A percentile compares a stretch with the other conserved stretches of the same genome.
Evolutionary conservation across 2,329 filamentous ascomycete species (phyloP).

Genomic region (Colletotrichum chlorophyti): DNA sequence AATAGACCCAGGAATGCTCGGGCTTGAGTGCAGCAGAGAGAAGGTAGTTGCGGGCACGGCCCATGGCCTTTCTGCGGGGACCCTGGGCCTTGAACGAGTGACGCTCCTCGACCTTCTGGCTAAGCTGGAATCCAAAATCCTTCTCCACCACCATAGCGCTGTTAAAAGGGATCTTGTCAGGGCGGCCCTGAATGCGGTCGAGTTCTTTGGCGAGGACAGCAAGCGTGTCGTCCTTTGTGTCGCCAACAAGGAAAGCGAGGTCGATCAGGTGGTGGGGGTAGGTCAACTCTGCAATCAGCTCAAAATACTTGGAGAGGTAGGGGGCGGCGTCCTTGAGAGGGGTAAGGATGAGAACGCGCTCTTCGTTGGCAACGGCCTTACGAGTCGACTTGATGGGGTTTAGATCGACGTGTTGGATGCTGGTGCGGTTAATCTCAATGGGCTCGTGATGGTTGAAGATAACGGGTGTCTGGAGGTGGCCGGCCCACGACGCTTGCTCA

Average conservation of each 20-base stretch:
- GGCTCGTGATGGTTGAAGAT: constrained; percentile 95
- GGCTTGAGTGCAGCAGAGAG: constrained; percentile 84
- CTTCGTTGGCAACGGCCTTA: constrained; percentile 79
- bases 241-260: constrained; percentile 90
- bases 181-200: constrained; percentile 83
- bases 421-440: constrained; percentile 80
- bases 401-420: constrained; percentile 82
- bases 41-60: constrained; percentile 89
- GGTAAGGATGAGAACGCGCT: constrained; percentile 90
- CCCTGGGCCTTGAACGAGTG: constrained; percentile 89
- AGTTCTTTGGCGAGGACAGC: constrained; percentile 86
- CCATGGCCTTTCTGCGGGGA: constrained; percentile 89
- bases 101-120: constrained; percentile 81
- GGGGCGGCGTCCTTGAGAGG: constrained; percentile 88
- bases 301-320: constrained; percentile 89
- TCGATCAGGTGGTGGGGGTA: constrained; percentile 97
- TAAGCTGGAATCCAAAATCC: constrained; percentile 80
- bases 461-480: constrained; percentile 88
- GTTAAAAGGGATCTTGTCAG: constrained; percentile 82
- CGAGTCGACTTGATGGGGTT: constrained; percentile 84
- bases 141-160: constrained; percentile 89
- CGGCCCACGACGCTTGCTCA: constrained; percentile 88
- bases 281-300: constrained; percentile 85
- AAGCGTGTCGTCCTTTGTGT: constrained; percentile 89
- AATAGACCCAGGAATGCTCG: constrained; percentile 98